Evolutionary conservation across 139 green algal genomes (phyloP), one percentile per base, ranked within the genome.

Genomic region (Volvox reticuliferus): DNA sequence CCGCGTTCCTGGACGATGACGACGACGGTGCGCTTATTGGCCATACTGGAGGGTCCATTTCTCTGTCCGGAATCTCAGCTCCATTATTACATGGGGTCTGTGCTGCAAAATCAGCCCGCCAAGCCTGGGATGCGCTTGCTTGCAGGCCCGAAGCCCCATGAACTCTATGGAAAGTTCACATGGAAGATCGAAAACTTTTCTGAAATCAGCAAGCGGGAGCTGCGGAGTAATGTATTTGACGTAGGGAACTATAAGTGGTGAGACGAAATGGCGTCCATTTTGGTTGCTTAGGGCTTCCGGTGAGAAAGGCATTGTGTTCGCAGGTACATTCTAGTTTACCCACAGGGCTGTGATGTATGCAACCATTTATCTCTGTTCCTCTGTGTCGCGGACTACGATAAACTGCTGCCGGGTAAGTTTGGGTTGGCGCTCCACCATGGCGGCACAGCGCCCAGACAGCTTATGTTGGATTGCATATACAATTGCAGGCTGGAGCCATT

Each of bases 381-480:
- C 22, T 99, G 98, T 87, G 98, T 99, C 18, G 98, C 98, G 30
- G 98, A 99, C 93, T 99, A 99, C 82, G 98, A 99, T 95, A 99
- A 99, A 93, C 96, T 99, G 44, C 95, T 99, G 69, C 98, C 98
- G 94, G 97, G 97, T 98, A 76, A 20, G 93, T 36, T 18, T 18
- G 50, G 30, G 20, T 26, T 1, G 65, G 63, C 1, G 36, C 65
- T 67, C 35, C 21, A 14, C 19, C 32, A 55, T 62, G 83, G 36
- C 62, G n/a, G 50, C 20, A 61, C 30, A 61, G 24, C 76, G 76
- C 20, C 76, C 26, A 1, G 16, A 36, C 26, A 79, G 71, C 32
- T 35, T 30, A 35, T 32, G 71, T 30, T 28, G 65, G 65, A 9
- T 28, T 55, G 44, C 9, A 73, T 79, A 32, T 35, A 30, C 22